Percentiles rank a stretch among this genome's conserved stretches.
Conservation (phyloP, 2,329 filamentous ascomycete genomes). For the Blumeriella jaapii region DNA sequence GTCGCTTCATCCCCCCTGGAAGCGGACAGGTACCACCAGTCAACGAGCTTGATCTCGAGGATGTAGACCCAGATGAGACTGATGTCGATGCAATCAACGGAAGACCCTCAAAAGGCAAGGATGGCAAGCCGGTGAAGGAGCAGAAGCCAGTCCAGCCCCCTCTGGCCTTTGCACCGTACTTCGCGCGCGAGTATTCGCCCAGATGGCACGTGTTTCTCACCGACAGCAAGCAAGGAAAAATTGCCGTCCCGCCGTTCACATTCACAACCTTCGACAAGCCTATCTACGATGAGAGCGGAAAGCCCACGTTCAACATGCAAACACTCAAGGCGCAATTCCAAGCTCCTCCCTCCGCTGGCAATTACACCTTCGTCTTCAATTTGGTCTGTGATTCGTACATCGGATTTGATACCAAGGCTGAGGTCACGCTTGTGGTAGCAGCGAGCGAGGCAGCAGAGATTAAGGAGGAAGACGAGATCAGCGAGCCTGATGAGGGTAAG, state of each 20-base stretch:
- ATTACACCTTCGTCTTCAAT: conserved; percentile 92
- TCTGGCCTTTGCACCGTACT: conserved; percentile 83
- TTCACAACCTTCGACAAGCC: conserved; percentile 88
- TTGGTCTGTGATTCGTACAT: conserved; percentile 91
- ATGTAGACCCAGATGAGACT: conserved; percentile 85
- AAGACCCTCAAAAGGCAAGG: conserved; percentile 57
- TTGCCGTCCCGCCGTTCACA: conserved; percentile 93
- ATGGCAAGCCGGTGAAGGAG: conserved; percentile 46
- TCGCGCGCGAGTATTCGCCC: conserved; percentile 78
- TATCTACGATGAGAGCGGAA: conserved; percentile 66
- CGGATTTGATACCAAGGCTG: conserved; percentile 84
- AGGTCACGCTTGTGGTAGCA: conserved; percentile 80
- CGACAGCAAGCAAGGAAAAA: conserved; percentile 87
- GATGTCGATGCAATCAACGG: conserved; percentile 79
- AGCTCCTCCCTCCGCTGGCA: conserved; percentile 80
- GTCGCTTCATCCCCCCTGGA: conserved; percentile 82
- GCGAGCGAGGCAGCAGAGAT: conserved; percentile 74
- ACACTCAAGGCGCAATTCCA: conserved; percentile 97
- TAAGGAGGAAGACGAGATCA: conserved; percentile 85
- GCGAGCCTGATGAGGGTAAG: conserved; percentile 96
- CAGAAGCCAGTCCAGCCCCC: conserved; percentile 64
- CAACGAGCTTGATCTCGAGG: conserved; percentile 70
- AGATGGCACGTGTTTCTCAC: conserved; percentile 92
- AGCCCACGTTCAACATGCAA: conserved; percentile 88
- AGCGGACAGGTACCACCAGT: conserved; percentile 62